Base-by-base conservation (phyloP, 352 stramenopile genomes). In the Globisporangium takayamanum region DNA sequence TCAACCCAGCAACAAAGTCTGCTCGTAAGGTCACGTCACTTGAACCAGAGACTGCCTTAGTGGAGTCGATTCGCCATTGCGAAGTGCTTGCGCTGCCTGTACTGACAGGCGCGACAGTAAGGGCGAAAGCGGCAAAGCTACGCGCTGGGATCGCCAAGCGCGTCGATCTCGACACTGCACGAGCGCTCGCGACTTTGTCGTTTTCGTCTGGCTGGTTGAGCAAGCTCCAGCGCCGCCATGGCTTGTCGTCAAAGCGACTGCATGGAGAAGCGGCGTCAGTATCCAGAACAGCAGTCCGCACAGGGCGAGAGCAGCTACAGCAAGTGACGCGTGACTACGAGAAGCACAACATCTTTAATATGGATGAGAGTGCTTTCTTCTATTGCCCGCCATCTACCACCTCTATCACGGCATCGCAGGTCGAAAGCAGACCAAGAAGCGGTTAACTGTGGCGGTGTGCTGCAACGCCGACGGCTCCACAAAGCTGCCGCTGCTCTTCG, bases 321-420 rank as follows among this genome's bases (percentile, higher is more conserved):
- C 33, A 36, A 5, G 14, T 8, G 15, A 42, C 36, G 33, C 26
- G 3, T 22, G 52, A 33, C 14, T 57, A 57, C 52, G 36, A 57
- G n/a, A 57, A 46, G 52, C 22, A 48, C 39, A 48, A 50, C 37
- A 57, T 50, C 22, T 33, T 49, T 2, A 57, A 57, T 50, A 57
- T 57, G 52, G 39, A 57, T 14, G 52, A 50, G 49, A 50, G 6
- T 2, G 52, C 52, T 5, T 57, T n/a, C 30, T 57, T 57, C 25
- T 57, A 50, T 20, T 57, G 52, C 39, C 12, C 22, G 10, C 5
- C 14, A 2, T 11, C 52, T 36, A 48, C 37, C 16, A 41, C 12
- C 8, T 26, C 52, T 2, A 57, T 57, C 52, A 48, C 52, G 2
- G 37, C 11, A 48, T 57, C 4, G 33, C 20, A 6, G 52, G 37